Evolutionary conservation across 345 rosid species (phyloP).

Genomic region (Balakata baccata): DNA sequence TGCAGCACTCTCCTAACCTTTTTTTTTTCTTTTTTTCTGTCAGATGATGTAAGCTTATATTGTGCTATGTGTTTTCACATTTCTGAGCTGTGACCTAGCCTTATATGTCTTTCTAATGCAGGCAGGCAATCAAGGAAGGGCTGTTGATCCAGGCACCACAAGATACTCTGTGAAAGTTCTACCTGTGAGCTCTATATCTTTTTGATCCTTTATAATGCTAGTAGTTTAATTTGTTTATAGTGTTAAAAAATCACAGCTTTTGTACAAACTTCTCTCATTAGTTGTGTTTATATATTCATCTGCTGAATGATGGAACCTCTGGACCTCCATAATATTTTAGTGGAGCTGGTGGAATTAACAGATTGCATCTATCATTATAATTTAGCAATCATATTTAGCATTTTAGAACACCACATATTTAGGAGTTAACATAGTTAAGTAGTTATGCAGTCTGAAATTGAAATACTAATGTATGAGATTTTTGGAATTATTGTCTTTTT

Average conservation of each 20-base stretch:
- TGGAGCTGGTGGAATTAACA: conserved; percentile 3
- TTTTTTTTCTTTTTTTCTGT: neutral
- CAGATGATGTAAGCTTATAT: neutral
- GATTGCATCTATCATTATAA: neutral
- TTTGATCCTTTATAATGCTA: neutral
- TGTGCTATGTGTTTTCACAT: neutral
- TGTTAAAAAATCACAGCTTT: neutral
- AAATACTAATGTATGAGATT: too few species aligned
- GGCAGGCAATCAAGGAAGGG: conserved; percentile 65
- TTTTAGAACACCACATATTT: neutral
- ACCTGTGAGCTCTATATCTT: conserved; percentile 54
- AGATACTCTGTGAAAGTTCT: conserved; percentile 82
- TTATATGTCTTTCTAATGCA: conserved; percentile 27
- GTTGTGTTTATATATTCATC: too few species aligned
- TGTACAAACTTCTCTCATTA: neutral
- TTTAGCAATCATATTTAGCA: too few species aligned
- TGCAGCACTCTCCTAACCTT: neutral
- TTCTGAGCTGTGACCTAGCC: neutral
- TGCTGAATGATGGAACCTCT: neutral
- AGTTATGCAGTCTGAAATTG: too few species aligned
- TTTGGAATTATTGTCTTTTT: neutral
- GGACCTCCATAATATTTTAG: neutral
- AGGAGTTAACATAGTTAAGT: too few species aligned
- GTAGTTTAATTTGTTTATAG: neutral
- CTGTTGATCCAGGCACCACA: conserved; percentile 59